phyloP scores from a whole-genome alignment of 2,329 filamentous ascomycete genomes.

The Phialemonium atrogriseum region DNA sequence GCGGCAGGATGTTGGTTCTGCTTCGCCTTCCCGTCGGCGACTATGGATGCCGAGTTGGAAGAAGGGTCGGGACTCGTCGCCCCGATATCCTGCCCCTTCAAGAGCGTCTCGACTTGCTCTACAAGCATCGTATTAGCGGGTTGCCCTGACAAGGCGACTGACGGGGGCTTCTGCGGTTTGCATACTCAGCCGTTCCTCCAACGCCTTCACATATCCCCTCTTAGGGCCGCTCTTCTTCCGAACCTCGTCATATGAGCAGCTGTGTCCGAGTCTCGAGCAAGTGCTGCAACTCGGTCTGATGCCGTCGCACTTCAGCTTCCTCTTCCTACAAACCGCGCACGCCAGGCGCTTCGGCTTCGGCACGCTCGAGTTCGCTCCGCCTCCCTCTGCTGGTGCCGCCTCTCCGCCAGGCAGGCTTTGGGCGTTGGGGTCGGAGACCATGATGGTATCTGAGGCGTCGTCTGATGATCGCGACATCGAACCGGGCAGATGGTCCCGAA shows the following conservation, averaged over 20 bases:
- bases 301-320: slow-evolving; percentile 88
- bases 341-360: slow-evolving; percentile 88
- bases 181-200: slow-evolving; percentile 88
- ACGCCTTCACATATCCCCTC: slow-evolving; percentile 85
- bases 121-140: slow-evolving; percentile 10
- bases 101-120: slow-evolving; percentile 89
- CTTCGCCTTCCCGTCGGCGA: slow-evolving; percentile 19
- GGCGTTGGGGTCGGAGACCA: slow-evolving; percentile 14
- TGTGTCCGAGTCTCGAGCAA: slow-evolving; percentile 76
- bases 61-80: slow-evolving; percentile 24
- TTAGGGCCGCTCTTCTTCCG: slow-evolving; percentile 92
- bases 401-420: slow-evolving; percentile 8
- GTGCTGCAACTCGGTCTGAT: slow-evolving; percentile 78
- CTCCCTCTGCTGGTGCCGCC: slow-evolving; percentile 5
- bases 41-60: slow-evolving; percentile 22
- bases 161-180: neutral
- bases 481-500: too few species aligned
- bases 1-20: slow-evolving; percentile 23
- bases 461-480: slow-evolving; percentile 20
- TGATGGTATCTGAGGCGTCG: slow-evolving; percentile 18
- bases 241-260: slow-evolving; percentile 86
- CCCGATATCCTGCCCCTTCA: slow-evolving; percentile 66
- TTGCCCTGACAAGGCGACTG: neutral
- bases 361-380: slow-evolving; percentile 42
- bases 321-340: slow-evolving; percentile 86